These are phyloP conservation scores for Apiotrichum veenhuisii DNA, from an alignment of 1,284 basidiomycete genomes.

Conservation along the genomic window DNA sequence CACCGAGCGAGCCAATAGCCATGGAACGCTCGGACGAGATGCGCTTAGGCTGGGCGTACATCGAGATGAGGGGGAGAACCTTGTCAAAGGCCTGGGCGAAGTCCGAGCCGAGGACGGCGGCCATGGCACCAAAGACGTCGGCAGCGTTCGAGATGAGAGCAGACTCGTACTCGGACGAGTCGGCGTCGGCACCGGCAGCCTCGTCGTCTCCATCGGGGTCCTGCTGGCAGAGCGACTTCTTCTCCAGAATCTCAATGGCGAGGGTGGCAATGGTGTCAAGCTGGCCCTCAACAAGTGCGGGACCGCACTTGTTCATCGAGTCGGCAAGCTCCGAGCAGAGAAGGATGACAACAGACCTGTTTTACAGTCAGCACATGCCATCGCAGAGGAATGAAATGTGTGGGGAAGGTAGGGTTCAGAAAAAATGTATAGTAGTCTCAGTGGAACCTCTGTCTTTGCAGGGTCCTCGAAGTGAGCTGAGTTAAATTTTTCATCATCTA, in stretches of 20 bases:
- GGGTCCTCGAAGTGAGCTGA: conserved; percentile 77
- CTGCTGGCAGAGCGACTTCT: conserved; percentile 91
- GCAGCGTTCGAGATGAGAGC: conserved; percentile 90
- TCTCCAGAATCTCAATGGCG: conserved; percentile 77
- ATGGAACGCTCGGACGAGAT: conserved; percentile 88
- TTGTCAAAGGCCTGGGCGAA: conserved; percentile 79
- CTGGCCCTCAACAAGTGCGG: conserved; percentile 67
- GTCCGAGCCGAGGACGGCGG: conserved; percentile 76
- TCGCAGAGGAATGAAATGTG: not conserved
- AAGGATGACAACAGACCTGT: conserved; percentile 78
- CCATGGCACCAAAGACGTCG: conserved; percentile 89
- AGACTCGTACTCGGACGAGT: conserved; percentile 93
- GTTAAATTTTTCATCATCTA: conserved; percentile 64
- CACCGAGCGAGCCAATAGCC: conserved; percentile 89
- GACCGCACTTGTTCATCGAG: conserved; percentile 85
- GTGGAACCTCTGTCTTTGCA: conserved; percentile 49
- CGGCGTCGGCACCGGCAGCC: conserved; percentile 60
- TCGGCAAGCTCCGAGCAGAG: conserved; percentile 84
- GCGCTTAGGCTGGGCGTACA: conserved; percentile 86
- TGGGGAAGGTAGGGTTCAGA: conserved; percentile 35
- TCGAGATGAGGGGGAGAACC: conserved; percentile 85
- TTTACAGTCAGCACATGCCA: conserved; percentile 6
- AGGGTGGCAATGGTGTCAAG: conserved; percentile 75
- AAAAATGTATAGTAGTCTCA: conserved; percentile 56
- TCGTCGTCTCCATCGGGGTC: conserved; percentile 94